These are phyloP conservation scores for Calonectria henricotiae DNA, from an alignment of 2,329 filamentous ascomycete genomes.

Conservation along the genomic window DNA sequence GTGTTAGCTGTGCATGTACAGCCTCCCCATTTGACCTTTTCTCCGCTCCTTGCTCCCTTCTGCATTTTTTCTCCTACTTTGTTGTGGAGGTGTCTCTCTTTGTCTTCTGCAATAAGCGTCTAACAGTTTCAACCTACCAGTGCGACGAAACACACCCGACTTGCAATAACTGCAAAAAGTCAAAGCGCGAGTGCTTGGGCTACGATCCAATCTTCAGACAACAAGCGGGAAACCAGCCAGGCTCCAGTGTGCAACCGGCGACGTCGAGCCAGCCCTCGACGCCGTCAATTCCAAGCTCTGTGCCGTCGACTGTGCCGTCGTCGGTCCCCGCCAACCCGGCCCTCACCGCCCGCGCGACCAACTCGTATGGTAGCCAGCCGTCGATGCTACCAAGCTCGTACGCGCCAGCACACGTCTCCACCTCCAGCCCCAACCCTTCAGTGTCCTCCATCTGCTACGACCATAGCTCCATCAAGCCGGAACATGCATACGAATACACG, in stretches of 20 bases:
- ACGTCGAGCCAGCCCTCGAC: constrained; percentile 55
- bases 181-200: constrained; percentile 87
- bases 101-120: constrained; percentile 43
- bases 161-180: constrained; percentile 92
- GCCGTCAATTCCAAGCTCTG: constrained; percentile 55
- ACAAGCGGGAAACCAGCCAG: constrained; percentile 81
- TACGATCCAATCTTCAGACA: constrained; percentile 92
- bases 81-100: constrained; percentile 43
- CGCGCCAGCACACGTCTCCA: constrained; percentile 56
- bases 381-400: constrained; percentile 64
- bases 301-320: constrained; percentile 48
- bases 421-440: constrained; percentile 55
- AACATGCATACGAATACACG: constrained; percentile 70
- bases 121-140: constrained; percentile 60
- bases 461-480: constrained; percentile 58
- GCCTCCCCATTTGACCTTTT: constrained; percentile 31
- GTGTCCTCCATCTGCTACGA: constrained; percentile 55
- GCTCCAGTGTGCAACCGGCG: constrained; percentile 67
- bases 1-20: constrained; percentile 32
- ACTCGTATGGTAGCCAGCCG: constrained; percentile 66
- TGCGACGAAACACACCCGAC: constrained; percentile 96
- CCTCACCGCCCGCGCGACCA: constrained; percentile 53
- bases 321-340: constrained; percentile 46
- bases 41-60: constrained; percentile 19
- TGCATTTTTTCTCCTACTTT: constrained; percentile 30